A percentile compares a stretch with the other conserved stretches of the same genome.
Evolutionary conservation across 805 yeast genomes (phyloP).

Genomic region (Candida corydali): DNA sequence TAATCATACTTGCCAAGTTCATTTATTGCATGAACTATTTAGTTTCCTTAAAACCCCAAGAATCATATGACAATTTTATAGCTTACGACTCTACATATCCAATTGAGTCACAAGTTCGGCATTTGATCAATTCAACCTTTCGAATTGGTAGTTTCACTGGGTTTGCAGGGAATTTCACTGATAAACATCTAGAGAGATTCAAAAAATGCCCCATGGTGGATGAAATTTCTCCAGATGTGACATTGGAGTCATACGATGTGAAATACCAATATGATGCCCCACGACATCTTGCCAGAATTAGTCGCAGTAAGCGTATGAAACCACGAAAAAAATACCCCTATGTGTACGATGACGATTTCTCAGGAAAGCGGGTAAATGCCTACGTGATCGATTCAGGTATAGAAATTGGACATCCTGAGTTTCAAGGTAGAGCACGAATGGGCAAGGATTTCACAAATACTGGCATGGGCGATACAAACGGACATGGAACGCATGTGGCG

Average conservation of each 20-base stretch:
- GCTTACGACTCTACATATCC: conserved; percentile 38
- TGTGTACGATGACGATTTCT: conserved; percentile 40
- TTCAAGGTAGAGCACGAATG: conserved; percentile 54
- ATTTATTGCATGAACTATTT: conserved; percentile 27
- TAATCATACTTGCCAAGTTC: not conserved
- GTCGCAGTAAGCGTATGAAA: conserved; percentile 38
- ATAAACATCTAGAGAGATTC: conserved; percentile 43
- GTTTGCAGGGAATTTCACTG: conserved; percentile 58
- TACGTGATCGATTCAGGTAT: conserved; percentile 88
- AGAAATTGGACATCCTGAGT: conserved; percentile 53
- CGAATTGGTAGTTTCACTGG: conserved; percentile 72
- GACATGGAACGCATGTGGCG: conserved; percentile 57
- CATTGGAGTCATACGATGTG: conserved; percentile 52
- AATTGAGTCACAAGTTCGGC: conserved; percentile 37
- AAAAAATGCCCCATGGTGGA: conserved; percentile 59
- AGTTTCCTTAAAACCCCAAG: conserved; percentile 48
- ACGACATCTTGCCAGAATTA: conserved; percentile 61
- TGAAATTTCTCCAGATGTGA: conserved; percentile 64
- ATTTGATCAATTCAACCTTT: conserved; percentile 47
- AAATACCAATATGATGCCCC: conserved; percentile 46
- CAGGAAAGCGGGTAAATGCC: conserved; percentile 62
- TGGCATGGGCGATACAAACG: conserved; percentile 48
- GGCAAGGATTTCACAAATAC: conserved; percentile 63
- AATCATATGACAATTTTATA: conserved; percentile 45
- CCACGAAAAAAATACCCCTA: conserved; percentile 29